Evolutionary conservation across 1,139 yeast species (phyloP), one percentile per base, ranked within the genome.

Genomic region (Barnettozyma hawaiiensis): DNA sequence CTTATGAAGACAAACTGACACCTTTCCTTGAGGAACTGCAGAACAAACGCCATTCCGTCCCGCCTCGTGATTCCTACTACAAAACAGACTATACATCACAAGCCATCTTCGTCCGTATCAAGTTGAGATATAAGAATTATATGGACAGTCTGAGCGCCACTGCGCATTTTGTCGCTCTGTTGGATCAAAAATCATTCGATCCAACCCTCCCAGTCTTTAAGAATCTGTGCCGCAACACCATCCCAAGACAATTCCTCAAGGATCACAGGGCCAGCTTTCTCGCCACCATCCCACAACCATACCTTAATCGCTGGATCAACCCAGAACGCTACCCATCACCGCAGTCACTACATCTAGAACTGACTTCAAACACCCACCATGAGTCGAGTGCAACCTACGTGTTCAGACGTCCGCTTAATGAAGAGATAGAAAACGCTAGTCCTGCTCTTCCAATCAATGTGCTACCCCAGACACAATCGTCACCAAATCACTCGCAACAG

Each of bases 101-200:
- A 5, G 53, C 41, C 4, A 20, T 52, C 1, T 49, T 50, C 26
- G 36, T 45, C 10, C 40, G 36, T n/a, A 29, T 43, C 11, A 23
- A 39, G 11, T 10, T 44, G 8, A 45, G 37, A 16, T 9, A 50
- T 19, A 47, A 45, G 19, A 21, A 14, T 8, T 50, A 35, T 19
- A 24, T 29, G 10, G 32, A 35, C n/a, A 18, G 19, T 2, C n/a
- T 50, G 5, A 52, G 47, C 11, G 47, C 49, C 11, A 12, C 31
- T 3, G 45, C 26, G 2, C 38, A 22, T 3, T 14, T 8, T 2
- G 24, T 47, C 9, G 27, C 32, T 8, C 27, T 47, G 11, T 21
- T 48, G 3, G 40, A 39, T 20, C 22, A 8, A 5, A 6, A 18
- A 2, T 37, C 35, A 15, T 36, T 43, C 7, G 31, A 35, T 9